Evolutionary conservation across 129 eudicot species (phyloP).

Genomic region (Calendula officinalis): DNA sequence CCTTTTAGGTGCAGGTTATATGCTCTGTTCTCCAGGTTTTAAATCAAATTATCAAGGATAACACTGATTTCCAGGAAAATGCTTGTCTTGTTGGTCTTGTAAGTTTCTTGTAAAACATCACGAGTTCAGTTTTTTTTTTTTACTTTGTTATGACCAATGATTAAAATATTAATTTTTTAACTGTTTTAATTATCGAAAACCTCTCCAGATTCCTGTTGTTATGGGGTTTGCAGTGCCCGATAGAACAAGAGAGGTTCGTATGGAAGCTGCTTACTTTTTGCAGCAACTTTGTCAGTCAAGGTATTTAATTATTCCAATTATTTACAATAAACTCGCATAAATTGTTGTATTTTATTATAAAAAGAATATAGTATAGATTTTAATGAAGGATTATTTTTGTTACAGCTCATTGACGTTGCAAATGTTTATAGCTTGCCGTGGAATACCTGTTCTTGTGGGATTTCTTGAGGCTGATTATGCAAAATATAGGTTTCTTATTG

Average conservation of each 20-base stretch:
- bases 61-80: constrained; percentile 87
- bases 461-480: constrained; percentile 99
- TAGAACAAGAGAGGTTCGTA: constrained; percentile 88
- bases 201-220: constrained; percentile 68
- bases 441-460: constrained; percentile 93
- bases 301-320: constrained; percentile 34
- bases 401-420: constrained; percentile 91
- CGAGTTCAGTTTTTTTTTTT: neutral
- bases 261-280: constrained; percentile 95
- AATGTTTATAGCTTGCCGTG: constrained; percentile 97
- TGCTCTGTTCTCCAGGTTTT: constrained; percentile 87
- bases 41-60: constrained; percentile 82
- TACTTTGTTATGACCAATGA: neutral
- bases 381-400: constrained; percentile 20
- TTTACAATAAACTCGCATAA: neutral
- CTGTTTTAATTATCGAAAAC: constrained; percentile 15
- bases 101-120: constrained; percentile 31
- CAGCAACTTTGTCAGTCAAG: constrained; percentile 98
- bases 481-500: constrained; percentile 63
- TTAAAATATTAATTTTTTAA: neutral
- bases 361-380: constrained; percentile 4
- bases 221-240: constrained; percentile 95
- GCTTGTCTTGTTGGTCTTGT: constrained; percentile 98
- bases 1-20: constrained; percentile 57
- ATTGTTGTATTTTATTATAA: constrained; percentile 10